phyloP scores from a whole-genome alignment of 352 stramenopile species.

The Phytophthora nicotianae region DNA sequence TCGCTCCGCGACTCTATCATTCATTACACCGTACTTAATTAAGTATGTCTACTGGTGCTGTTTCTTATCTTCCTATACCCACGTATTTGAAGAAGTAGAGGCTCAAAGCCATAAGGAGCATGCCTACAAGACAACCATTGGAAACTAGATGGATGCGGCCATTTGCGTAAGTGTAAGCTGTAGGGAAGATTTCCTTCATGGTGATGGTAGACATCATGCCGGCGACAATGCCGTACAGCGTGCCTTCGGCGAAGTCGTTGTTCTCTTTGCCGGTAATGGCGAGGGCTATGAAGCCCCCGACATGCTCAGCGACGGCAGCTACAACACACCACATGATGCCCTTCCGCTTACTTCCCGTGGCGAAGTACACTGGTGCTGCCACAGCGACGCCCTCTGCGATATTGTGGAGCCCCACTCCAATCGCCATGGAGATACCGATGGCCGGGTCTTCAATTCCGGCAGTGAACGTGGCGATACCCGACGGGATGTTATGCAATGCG shows the following conservation, averaged over 20 bases:
- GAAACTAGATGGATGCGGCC: constrained; percentile 82
- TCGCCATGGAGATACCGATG: constrained; percentile 89
- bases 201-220: constrained; percentile 95
- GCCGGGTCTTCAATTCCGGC: constrained; percentile 85
- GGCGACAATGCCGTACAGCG: constrained; percentile 91
- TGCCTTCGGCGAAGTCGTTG: constrained; percentile 61
- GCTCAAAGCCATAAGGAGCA: constrained; percentile 90
- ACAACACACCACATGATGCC: constrained; percentile 93
- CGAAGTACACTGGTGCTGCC: constrained; percentile 96
- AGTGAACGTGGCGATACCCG: constrained; percentile 96
- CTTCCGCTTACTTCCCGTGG: constrained; percentile 93
- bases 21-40: too few species aligned
- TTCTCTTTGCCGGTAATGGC: constrained; percentile 58
- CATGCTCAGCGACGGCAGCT: constrained; percentile 89
- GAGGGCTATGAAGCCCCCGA: constrained; percentile 89
- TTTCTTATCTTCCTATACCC: constrained; percentile 23
- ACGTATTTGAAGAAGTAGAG: constrained; percentile 88
- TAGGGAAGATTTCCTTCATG: constrained; percentile 91
- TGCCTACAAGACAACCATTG: constrained; percentile 74
- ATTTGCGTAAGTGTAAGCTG: constrained; percentile 87
- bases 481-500: constrained; percentile 96
- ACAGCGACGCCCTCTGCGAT: constrained; percentile 97
- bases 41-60: too few species aligned
- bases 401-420: constrained; percentile 97
- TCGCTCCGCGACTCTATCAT: too few species aligned